These are phyloP conservation scores for Scutellaria galericulata DNA, from an alignment of 257 asterid species.

Conservation along the genomic window DNA sequence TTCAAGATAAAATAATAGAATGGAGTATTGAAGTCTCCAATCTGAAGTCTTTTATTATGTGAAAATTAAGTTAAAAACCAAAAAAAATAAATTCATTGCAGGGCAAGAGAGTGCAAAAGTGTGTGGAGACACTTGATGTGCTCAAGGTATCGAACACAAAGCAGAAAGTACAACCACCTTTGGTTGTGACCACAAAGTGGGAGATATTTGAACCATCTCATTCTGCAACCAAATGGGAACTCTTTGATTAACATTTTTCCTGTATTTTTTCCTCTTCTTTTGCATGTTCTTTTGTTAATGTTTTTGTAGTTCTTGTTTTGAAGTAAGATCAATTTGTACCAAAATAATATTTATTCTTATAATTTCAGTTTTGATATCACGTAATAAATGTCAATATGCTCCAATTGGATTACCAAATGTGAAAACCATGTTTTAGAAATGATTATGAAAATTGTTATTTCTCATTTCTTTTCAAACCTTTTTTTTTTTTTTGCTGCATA, in stretches of 20 bases:
- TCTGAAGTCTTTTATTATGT: not conserved
- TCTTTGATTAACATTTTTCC: slow-evolving; percentile 48
- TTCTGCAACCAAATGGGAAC: slow-evolving; percentile 52
- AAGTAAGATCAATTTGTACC: not conserved
- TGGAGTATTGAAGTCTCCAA: too few species aligned
- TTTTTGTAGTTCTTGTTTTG: not conserved
- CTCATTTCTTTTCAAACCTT: too few species aligned
- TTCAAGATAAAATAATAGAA: not conserved
- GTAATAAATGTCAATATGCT: not conserved
- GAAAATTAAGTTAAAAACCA: not conserved
- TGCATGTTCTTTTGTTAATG: not conserved
- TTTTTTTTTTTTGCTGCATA: too few species aligned
- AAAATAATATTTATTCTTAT: not conserved
- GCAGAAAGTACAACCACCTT: slow-evolving; percentile 39
- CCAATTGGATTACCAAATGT: not conserved
- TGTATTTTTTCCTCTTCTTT: not conserved
- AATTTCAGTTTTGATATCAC: not conserved
- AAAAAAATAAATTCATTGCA: slow-evolving; percentile 21
- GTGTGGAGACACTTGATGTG: slow-evolving; percentile 65
- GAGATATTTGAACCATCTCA: slow-evolving; percentile 48
- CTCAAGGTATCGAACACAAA: slow-evolving; percentile 58
- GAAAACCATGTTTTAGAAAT: not conserved
- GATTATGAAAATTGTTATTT: not conserved
- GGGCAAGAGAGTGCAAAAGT: slow-evolving; percentile 66
- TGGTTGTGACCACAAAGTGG: slow-evolving; percentile 50